Conservation (phyloP, 768 basidiomycete species). For the Lactarius hengduanensis region DNA sequence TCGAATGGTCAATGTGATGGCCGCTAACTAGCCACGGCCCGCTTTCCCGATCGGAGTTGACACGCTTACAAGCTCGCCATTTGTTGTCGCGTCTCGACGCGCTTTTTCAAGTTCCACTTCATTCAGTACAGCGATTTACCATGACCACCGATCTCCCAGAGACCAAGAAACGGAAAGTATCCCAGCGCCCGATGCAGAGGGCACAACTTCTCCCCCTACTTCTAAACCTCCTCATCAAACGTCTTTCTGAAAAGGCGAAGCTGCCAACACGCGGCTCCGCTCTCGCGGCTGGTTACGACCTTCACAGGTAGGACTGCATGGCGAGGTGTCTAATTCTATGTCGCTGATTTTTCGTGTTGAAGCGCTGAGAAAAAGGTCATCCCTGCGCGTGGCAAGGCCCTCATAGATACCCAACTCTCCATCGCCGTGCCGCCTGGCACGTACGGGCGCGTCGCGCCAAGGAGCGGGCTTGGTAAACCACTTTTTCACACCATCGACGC, state of each 20-base stretch:
- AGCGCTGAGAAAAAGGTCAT: constrained; percentile 85
- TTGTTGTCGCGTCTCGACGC: neutral
- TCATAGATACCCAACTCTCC: constrained; percentile 88
- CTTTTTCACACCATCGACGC: neutral
- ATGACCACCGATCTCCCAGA: constrained; percentile 22
- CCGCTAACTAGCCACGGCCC: neutral
- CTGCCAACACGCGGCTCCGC: constrained; percentile 85
- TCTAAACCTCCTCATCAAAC: constrained; percentile 76
- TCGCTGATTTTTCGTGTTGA: neutral
- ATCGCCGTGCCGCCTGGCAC: constrained; percentile 92
- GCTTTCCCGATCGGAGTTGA: constrained; percentile 21
- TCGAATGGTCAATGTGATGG: neutral
- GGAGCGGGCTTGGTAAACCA: constrained; percentile 81
- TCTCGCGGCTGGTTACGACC: constrained; percentile 91
- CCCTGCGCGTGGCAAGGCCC: constrained; percentile 87
- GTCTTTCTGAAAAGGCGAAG: constrained; percentile 75
- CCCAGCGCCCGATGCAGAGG: constrained; percentile 37
- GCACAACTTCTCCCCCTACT: constrained; percentile 39
- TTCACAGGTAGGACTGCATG: constrained; percentile 71
- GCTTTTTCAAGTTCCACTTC: neutral
- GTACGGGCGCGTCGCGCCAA: constrained; percentile 95
- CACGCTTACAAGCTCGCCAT: constrained; percentile 21
- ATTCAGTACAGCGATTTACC: neutral
- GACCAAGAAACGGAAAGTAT: constrained; percentile 64
- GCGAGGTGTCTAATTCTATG: neutral